Conservation (phyloP, 148 eudicot genomes). For the Agrostemma githago region DNA sequence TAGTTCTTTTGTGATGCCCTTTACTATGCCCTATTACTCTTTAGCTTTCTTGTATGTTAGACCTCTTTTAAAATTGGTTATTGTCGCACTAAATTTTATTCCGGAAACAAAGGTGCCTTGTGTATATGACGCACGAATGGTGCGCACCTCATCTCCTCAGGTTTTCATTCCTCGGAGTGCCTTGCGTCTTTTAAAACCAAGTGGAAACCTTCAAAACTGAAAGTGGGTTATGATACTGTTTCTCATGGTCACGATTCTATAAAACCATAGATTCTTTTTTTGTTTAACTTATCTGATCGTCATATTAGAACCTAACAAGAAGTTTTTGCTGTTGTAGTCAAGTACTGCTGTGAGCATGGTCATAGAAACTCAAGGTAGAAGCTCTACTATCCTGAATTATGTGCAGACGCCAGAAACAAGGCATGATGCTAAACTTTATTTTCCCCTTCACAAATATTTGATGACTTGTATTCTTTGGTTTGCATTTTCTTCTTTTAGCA, state of each 20-base stretch:
- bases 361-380: slow-evolving; percentile 54
- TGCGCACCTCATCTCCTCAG: background rate
- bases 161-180: background rate
- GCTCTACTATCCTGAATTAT: slow-evolving; percentile 30
- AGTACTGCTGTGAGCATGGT: slow-evolving; percentile 44
- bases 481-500: slow-evolving; percentile 32
- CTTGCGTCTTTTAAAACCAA: background rate
- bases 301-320: slow-evolving; percentile 6
- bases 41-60: background rate
- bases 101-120: background rate
- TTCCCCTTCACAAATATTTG: slow-evolving; percentile 23
- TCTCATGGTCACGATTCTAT: background rate
- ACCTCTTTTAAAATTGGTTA: background rate
- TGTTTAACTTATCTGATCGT: background rate
- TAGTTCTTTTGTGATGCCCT: background rate
- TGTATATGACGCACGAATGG: background rate
- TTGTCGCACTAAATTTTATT: background rate
- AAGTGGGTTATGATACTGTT: background rate
- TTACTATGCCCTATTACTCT: background rate
- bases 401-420: slow-evolving; percentile 50
- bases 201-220: background rate
- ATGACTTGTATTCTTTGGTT: slow-evolving; percentile 38
- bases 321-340: slow-evolving; percentile 31
- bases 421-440: slow-evolving; percentile 43
- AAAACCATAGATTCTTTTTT: background rate